Evolutionary conservation across 2,329 filamentous ascomycete species (phyloP), one percentile per base, ranked within the genome.

Genomic region (Colletotrichum sp.): DNA sequence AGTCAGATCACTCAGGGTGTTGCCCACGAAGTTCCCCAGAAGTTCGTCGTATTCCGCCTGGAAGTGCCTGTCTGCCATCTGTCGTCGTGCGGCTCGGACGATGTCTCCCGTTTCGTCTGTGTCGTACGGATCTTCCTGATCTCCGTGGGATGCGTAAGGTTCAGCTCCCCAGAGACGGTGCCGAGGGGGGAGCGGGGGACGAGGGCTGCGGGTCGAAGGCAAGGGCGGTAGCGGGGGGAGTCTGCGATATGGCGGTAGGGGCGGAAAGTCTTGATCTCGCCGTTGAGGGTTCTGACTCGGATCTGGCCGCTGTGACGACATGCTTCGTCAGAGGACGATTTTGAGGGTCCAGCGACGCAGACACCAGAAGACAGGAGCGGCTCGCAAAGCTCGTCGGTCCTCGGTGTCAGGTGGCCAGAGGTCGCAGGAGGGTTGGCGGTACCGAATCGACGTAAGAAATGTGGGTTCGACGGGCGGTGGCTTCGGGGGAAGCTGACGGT

Each of bases 221-320:
- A 74, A 55, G 28, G 65, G 48, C 24, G 83, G 82, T 26, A 85
- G 79, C 30, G 83, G 80, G 15, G 84, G 82, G 6, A 85, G 77
- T 72, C 82, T 78, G 30, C 82, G 79, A 30, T 78, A 77, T 28
- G 83, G 80, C 26, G 72, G 68, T 48, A 84, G 80, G 38, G 82
- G 79, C 36, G 83, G 82, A 66, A 81, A 83, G 76, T 84, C 81
- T 60, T 83, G 79, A 78, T 82, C 81, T 72, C 81, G 82, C 66
- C 78, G 80, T 72, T 81, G 78, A 74, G 83, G 79, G 78, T 81
- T 80, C 18, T 73, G 74, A 58, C 70, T 76, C 52, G 76, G 74
- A 30, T 58, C 63, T 67, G 72, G 75, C 75, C 66, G 75, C 61
- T 63, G 75, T 30, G 77, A 71, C 69, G 77, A 77, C 77, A 78